phyloP scores from a whole-genome alignment of 176 grass and related monocot species.

The Hsuehochloa calcarea region DNA sequence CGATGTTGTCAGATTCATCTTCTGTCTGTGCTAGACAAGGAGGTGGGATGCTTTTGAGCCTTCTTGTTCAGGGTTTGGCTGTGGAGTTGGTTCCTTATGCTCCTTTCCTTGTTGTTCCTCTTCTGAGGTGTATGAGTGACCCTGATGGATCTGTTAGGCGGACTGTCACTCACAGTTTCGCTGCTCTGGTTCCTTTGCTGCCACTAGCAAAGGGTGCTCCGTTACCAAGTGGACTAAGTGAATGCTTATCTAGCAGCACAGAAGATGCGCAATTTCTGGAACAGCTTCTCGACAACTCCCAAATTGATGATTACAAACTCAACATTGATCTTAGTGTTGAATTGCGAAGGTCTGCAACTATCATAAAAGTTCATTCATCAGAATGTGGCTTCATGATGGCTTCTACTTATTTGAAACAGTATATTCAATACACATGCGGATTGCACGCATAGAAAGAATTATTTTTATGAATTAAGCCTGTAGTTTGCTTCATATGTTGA shows the following conservation, averaged over 20 bases:
- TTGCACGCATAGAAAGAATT: not conserved
- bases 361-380: not conserved
- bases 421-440: not conserved
- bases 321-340: constrained; percentile 79
- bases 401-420: not conserved
- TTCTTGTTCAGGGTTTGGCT: constrained; percentile 92
- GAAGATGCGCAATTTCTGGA: constrained; percentile 93
- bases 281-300: constrained; percentile 97
- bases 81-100: constrained; percentile 90
- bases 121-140: constrained; percentile 95
- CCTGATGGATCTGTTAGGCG: constrained; percentile 87
- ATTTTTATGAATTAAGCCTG: not conserved
- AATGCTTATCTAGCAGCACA: constrained; percentile 72
- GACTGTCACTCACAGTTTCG: constrained; percentile 96
- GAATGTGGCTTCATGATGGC: not conserved
- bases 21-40: constrained; percentile 94
- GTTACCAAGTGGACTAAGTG: constrained; percentile 67
- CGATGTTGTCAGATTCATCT: constrained; percentile 86
- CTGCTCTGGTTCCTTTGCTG: constrained; percentile 90
- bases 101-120: constrained; percentile 95
- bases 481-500: constrained; percentile 14
- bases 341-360: constrained; percentile 67
- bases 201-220: constrained; percentile 77
- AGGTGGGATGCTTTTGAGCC: constrained; percentile 92
- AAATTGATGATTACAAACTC: constrained; percentile 96